Evolutionary conservation across 441 rosid species (phyloP).

Genomic region (Eruca vesicaria): DNA sequence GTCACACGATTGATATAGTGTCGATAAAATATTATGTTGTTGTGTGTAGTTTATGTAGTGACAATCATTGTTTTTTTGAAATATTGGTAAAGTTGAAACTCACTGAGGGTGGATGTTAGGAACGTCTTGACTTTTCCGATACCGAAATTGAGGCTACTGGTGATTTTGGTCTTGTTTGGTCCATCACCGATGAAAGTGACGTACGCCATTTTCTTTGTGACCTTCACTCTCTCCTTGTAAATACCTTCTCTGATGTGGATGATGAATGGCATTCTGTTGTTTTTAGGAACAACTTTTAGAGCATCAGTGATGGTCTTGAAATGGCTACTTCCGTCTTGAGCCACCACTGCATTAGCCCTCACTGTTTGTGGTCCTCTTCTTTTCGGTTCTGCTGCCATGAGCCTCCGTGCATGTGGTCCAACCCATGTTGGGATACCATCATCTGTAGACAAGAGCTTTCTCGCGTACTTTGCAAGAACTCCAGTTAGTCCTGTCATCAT

Average conservation of each 20-base stretch:
- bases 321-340: conserved; percentile 73
- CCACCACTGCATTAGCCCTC: conserved; percentile 56
- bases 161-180: conserved; percentile 57
- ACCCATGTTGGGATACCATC: conserved; percentile 58
- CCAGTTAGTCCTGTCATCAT: conserved; percentile 18
- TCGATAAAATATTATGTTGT: background rate
- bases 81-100: conserved; percentile 13
- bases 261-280: conserved; percentile 40
- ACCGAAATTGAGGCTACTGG: conserved; percentile 48
- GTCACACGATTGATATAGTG: background rate
- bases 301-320: conserved; percentile 66
- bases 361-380: conserved; percentile 12
- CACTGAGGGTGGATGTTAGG: conserved; percentile 62
- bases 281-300: conserved; percentile 41
- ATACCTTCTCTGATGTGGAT: conserved; percentile 70
- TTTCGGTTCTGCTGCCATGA: conserved; percentile 34
- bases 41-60: background rate
- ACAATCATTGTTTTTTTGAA: background rate
- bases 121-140: conserved; percentile 51
- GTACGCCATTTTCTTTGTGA: conserved; percentile 38
- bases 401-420: conserved; percentile 30
- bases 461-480: conserved; percentile 16
- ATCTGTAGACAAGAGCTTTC: conserved; percentile 31
- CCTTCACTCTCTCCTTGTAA: conserved; percentile 53
- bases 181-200: conserved; percentile 81